Conservation (phyloP, 2,329 filamentous ascomycete species). For the Cordyceps tenuipes region DNA sequence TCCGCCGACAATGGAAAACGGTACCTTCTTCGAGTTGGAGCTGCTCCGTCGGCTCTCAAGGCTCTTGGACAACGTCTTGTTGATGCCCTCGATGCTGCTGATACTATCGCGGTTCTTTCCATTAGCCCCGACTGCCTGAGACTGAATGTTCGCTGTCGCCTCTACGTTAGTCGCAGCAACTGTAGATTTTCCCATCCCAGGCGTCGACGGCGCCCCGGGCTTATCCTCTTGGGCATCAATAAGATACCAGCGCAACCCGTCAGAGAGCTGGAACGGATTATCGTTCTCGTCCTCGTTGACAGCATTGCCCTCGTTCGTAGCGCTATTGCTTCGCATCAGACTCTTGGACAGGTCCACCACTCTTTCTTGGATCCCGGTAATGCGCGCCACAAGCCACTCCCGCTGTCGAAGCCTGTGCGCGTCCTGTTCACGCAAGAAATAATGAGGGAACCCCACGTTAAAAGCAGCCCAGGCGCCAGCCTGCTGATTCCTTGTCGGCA, state of each 20-base stretch:
- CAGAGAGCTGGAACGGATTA: constrained; percentile 93
- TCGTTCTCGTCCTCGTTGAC: constrained; percentile 68
- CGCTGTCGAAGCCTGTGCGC: constrained; percentile 72
- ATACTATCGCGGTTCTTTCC: constrained; percentile 37
- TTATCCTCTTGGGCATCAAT: constrained; percentile 93
- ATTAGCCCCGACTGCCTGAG: constrained; percentile 38
- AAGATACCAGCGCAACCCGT: constrained; percentile 92
- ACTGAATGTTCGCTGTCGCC: constrained; percentile 65
- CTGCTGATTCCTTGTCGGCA: constrained; percentile 89
- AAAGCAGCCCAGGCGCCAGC: constrained; percentile 97
- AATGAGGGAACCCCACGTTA: constrained; percentile 95
- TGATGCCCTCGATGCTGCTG: constrained; percentile 61
- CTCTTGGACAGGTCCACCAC: constrained; percentile 87
- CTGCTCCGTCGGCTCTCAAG: constrained; percentile 88
- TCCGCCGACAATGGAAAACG: constrained; percentile 38
- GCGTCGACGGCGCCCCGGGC: constrained; percentile 81
- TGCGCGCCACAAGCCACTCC: constrained; percentile 95
- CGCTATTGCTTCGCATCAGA: constrained; percentile 38
- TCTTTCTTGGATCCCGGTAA: constrained; percentile 82
- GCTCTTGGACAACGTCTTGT: constrained; percentile 74
- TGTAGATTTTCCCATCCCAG: constrained; percentile 83
- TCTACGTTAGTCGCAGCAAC: constrained; percentile 83
- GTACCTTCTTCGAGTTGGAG: constrained; percentile 72
- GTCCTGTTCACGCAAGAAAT: constrained; percentile 91
- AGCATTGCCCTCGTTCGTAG: constrained; percentile 31